Base-by-base conservation (phyloP, 2,329 filamentous ascomycete species). In the Trichoderma atroviride region DNA sequence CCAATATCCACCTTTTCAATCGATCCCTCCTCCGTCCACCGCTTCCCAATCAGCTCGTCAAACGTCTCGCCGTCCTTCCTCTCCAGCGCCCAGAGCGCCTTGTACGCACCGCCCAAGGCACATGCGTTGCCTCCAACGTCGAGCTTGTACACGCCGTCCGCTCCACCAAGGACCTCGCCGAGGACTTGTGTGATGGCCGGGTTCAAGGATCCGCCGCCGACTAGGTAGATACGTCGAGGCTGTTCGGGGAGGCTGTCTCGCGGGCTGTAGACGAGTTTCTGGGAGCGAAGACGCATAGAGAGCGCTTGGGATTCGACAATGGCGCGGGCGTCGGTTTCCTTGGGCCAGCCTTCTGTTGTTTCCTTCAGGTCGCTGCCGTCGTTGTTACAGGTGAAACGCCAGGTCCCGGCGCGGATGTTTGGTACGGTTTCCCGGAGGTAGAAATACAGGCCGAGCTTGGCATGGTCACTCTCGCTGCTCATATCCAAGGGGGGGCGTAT, bases 281-380 rank as follows among this genome's bases (percentile, higher is more conserved):
- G 89, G 19, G 92, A 94, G 53, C 96, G 92, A 31, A 98, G 88
- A 3, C 95, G 92, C 79, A 97, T 91, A 7, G 92, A 96, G 10
- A 99, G 88, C 61, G 96, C 90, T 79, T 99, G 96, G n/a, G 92
- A 96, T 83, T 99, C 96, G 70, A 98, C 87, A 75, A 98, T 98
- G 63, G 88, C 85, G 70, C 96, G 90, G 0, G 94, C 91, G 78
- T 98, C 95, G n/a, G 86, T 86, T 64, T 86, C 82, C 1, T 87
- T 83, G n/a, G 83, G 76, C 77, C 89, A 80, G 11, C 64, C 61
- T 14, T 29, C 24, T 1, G 22, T 7, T 11, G 73, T 53, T 72
- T 80, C 77, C 69, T 82, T 74, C 1, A 89, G 81, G 40, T 82
- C 83, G 50, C 83, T 83, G 72, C 88, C 87, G 74, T 88, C 84